Evolutionary conservation across 106 monocot species (phyloP).

Genomic region (Ottelia alismoides): DNA sequence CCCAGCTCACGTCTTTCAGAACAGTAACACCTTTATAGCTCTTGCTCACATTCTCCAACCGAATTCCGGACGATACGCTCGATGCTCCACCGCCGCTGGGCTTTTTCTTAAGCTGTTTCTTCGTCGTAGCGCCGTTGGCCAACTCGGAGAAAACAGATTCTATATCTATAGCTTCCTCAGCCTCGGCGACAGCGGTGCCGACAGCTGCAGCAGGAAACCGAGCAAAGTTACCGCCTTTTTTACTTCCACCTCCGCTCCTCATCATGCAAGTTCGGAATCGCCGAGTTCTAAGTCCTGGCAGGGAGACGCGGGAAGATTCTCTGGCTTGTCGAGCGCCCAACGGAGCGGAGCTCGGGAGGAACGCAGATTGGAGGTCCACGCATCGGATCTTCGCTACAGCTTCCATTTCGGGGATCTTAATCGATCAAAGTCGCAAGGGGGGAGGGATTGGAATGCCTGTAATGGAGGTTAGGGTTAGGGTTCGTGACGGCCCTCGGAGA

Average conservation of each 20-base stretch:
- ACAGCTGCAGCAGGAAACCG: constrained; percentile 16
- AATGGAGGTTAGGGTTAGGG: no score
- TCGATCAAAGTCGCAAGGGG: no score
- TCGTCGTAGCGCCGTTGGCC: constrained; percentile 8
- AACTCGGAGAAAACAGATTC: constrained; percentile 54
- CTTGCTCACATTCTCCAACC: constrained; percentile 75
- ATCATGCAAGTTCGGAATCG: background rate
- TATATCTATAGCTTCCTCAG: constrained; percentile 21
- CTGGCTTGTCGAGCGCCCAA: background rate
- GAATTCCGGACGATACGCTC: constrained; percentile 68
- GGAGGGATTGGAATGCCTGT: no score
- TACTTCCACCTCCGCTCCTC: background rate
- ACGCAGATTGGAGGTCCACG: constrained; percentile 39
- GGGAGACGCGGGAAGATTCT: constrained; percentile 2
- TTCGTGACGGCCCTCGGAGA: no score
- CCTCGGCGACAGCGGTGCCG: constrained; percentile 20
- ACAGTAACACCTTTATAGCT: constrained; percentile 74
- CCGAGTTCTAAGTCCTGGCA: background rate
- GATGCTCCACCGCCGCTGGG: constrained; percentile 48
- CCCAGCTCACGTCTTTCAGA: constrained; percentile 84
- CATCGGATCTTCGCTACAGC: constrained; percentile 35
- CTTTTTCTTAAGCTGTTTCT: constrained; percentile 38
- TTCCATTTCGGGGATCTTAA: no score
- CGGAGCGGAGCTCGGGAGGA: constrained; percentile 14
- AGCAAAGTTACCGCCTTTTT: constrained; percentile 14